Evolutionary conservation across 768 basidiomycete genomes (phyloP), one percentile per base, ranked within the genome.

Genomic region (Pleurotus platypus): DNA sequence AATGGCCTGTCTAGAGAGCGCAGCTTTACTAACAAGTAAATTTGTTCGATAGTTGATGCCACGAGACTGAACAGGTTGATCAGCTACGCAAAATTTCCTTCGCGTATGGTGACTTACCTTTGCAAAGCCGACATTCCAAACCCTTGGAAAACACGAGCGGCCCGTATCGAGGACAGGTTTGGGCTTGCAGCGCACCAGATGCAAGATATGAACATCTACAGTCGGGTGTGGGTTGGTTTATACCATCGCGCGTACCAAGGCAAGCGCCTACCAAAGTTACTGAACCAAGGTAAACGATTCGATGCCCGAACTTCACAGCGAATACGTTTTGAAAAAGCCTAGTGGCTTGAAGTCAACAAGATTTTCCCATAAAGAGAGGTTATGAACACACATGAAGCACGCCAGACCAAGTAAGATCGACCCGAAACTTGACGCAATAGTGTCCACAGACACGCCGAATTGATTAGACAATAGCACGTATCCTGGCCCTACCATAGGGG

Each of bases 171-270:
- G 0, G 70, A 59, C 35, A 78, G 67, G 24, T 68, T 73, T 15
- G 77, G 75, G 57, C 75, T 75, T 6, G 70, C 65, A 6, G 75
- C 78, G 57, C 71, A 74, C 77, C 78, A 78, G 42, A 78, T 75
- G 50, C 75, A 75, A 6, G 72, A 70, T 15, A 76, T 64, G 60
- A 78, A 76, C 74, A 77, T 76, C 75, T 77, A 18, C 1, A 35
- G 11, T 15, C 15, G 13, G 18, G 8, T 27, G 30, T 24, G 4
- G n/a, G 27, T 42, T 22, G 11, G 46, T 6, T 16, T 16, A 46
- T 27, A 27, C 12, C 16, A 22, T 5, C 16, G 9, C 20, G 18
- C 24, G 11, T 56, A 56, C 18, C 24, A 26, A 2, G 13, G 58
- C 11, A 11, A 13, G 2, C 15, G 57, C 69, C n/a, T 39, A 76